phyloP scores from a whole-genome alignment of 2,329 filamentous ascomycete species.

The Bipolaris oryzae region DNA sequence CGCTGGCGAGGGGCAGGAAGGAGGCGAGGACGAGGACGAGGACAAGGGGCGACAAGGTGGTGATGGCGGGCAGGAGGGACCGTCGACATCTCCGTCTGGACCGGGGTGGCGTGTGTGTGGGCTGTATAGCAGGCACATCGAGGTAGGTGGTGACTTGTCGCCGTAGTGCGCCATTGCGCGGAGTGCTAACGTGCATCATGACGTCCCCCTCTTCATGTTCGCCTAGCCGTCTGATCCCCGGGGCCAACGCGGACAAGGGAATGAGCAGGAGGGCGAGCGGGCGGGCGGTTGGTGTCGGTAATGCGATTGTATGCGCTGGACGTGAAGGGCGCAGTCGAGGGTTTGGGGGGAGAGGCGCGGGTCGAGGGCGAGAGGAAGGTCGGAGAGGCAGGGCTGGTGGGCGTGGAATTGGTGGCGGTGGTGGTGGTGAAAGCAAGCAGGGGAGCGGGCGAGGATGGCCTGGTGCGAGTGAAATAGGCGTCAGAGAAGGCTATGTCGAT shows the following conservation, averaged over 20 bases:
- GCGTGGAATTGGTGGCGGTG: background rate
- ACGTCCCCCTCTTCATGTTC: slow-evolving; percentile 39
- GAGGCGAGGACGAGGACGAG: slow-evolving; percentile 32
- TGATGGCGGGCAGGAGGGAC: slow-evolving; percentile 7
- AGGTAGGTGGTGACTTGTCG: slow-evolving; percentile 19
- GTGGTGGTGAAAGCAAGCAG: slow-evolving; percentile 10
- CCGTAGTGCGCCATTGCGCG: slow-evolving; percentile 26
- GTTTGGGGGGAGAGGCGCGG: background rate
- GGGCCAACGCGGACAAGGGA: slow-evolving; percentile 1
- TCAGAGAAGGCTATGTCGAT: slow-evolving; percentile 19
- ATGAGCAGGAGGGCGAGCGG: background rate
- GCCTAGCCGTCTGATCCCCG: slow-evolving; percentile 5
- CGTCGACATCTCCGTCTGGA: slow-evolving; percentile 40
- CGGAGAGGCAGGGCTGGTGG: background rate
- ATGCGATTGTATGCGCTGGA: slow-evolving; percentile 7
- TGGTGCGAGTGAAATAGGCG: slow-evolving; percentile 27
- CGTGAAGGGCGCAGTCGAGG: background rate
- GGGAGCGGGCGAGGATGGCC: slow-evolving; percentile 25
- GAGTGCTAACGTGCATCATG: slow-evolving; percentile 35
- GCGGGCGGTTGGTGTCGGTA: background rate
- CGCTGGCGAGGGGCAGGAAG: slow-evolving; percentile 35
- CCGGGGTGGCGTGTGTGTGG: slow-evolving; percentile 39
- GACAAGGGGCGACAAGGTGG: slow-evolving; percentile 27
- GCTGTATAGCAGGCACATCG: slow-evolving; percentile 36
- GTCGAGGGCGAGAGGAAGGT: background rate